Base-by-base conservation (phyloP, 495 filamentous ascomycete genomes). In the Parmelia sp. region DNA sequence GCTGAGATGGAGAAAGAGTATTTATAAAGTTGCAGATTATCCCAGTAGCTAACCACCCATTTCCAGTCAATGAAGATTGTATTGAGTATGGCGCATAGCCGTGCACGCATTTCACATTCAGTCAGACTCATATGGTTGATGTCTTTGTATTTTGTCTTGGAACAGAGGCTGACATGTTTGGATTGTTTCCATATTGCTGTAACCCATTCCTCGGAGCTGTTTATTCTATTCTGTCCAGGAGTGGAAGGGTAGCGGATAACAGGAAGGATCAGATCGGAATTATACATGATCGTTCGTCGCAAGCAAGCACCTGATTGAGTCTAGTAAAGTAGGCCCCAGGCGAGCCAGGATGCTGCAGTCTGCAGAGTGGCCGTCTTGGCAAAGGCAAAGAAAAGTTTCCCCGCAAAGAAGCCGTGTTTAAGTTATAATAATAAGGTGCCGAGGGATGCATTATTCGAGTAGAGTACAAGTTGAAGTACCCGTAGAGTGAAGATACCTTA, bases 321-420 rank as follows among this genome's bases (percentile, higher is more conserved):
- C n/a, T 49, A 49, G 7, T 47, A n/a, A n/a, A n/a, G n/a, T n/a
- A n/a, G n/a, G n/a, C n/a, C n/a, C n/a, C n/a, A n/a, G n/a, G n/a
- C n/a, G n/a, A n/a, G n/a, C n/a, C n/a, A n/a, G n/a, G n/a, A n/a
- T n/a, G n/a, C n/a, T n/a, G n/a, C 19, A 23, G n/a, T 10, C 45
- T 25, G 45, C 45, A 49, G 45, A 49, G 10, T 40, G 35, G 57
- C 57, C n/a, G 57, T 40, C 36, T 40, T 58, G 57, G 33, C 58
- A 5, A 27, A 37, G 23, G 7, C 6, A n/a, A 12, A 39, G 42
- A 40, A 35, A 19, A 23, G 39, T 19, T 53, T 62, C 42, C 47
- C 47, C 60, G 45, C 44, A 62, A 15, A 33, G 39, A 23, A 19
- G 23, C 12, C 17, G 31, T 61, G 21, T 44, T n/a, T n/a, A n/a